Conservation (phyloP, 805 yeast genomes). For the Clavispora vitiphila region DNA sequence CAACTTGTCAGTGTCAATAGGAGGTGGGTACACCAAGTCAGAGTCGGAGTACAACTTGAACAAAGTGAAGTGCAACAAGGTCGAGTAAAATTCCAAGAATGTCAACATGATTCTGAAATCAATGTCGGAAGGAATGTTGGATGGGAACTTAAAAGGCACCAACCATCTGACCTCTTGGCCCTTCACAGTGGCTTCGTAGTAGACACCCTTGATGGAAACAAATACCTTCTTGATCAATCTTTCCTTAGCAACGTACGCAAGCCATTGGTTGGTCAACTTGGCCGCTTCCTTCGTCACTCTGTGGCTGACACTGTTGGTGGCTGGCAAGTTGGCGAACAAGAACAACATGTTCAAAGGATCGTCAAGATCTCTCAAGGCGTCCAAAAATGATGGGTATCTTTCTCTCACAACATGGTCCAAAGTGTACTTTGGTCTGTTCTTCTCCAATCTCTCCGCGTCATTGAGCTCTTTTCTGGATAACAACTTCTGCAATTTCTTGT, state of each 20-base stretch:
- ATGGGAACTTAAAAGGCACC: conserved; percentile 95
- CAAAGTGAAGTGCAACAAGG: conserved; percentile 81
- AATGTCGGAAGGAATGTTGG: conserved; percentile 87
- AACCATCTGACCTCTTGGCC: conserved; percentile 97
- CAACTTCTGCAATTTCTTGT: conserved; percentile 84
- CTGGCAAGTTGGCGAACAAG: conserved; percentile 91
- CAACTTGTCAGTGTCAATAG: conserved; percentile 62
- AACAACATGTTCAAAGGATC: conserved; percentile 95
- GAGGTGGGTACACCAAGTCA: conserved; percentile 88
- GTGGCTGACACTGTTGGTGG: conserved; percentile 76
- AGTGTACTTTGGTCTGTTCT: conserved; percentile 75
- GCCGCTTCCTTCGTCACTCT: conserved; percentile 86
- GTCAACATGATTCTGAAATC: conserved; percentile 97
- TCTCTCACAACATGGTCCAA: conserved; percentile 90
- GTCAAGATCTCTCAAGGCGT: conserved; percentile 88
- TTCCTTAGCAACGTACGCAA: conserved; percentile 86
- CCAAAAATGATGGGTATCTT: conserved; percentile 89
- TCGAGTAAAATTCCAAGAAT: conserved; percentile 91
- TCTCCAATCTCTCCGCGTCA: conserved; percentile 82
- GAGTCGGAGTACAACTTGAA: conserved; percentile 82
- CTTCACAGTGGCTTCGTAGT: conserved; percentile 81
- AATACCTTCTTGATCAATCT: conserved; percentile 80
- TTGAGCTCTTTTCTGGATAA: conserved; percentile 88
- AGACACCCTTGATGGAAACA: conserved; percentile 95
- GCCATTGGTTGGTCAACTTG: conserved; percentile 87